A percentile compares a stretch with the other conserved stretches of the same genome.
Evolutionary conservation across 2,329 filamentous ascomycete genomes (phyloP).

Genomic region (Talaromyces islandicus): DNA sequence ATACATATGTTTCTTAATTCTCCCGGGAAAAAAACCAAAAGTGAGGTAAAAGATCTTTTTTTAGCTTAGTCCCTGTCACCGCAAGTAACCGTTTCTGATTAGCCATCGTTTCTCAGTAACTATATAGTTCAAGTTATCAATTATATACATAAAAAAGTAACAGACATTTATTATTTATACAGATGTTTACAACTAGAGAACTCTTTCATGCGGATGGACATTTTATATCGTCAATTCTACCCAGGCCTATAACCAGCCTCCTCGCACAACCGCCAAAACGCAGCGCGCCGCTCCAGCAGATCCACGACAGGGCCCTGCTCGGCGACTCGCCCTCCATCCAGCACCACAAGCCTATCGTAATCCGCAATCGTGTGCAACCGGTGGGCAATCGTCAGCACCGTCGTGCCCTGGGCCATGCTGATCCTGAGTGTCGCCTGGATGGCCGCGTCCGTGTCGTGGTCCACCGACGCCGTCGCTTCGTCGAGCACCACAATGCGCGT

Average conservation of each 20-base stretch:
- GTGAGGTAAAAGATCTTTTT: too few species aligned
- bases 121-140: too few species aligned
- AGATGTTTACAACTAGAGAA: too few species aligned
- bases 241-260: neutral
- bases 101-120: too few species aligned
- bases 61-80: too few species aligned
- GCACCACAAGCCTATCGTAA: constrained; percentile 1
- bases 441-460: neutral
- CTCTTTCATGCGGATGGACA: too few species aligned
- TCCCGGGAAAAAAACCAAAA: too few species aligned
- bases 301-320: neutral
- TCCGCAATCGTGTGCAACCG: neutral
- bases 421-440: neutral
- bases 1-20: too few species aligned
- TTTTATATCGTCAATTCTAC: too few species aligned
- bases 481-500: neutral
- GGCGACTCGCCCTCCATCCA: neutral
- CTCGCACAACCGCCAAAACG: constrained; percentile 1
- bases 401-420: neutral
- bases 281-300: neutral
- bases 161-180: too few species aligned
- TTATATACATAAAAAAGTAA: too few species aligned
- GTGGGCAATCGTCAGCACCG: neutral
- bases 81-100: too few species aligned
- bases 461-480: neutral